Evolutionary conservation across 192 early-diverging fungal species (phyloP), one percentile per base, ranked within the genome.

Genomic region (Coemansia erecta): DNA sequence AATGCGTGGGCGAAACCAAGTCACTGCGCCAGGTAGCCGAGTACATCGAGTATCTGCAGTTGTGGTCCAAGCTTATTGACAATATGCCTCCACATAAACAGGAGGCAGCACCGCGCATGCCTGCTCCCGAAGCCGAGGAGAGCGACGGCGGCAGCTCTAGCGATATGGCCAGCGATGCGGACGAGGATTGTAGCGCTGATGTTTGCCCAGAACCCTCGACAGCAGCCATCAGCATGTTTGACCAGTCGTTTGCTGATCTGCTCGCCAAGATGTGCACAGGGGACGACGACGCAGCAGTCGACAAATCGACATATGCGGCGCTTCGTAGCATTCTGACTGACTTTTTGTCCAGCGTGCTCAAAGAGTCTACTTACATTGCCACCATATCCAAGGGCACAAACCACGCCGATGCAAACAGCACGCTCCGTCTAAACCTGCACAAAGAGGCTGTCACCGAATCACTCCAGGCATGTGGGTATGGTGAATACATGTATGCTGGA

Each of bases 21-120:
- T 65, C 76, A 0, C 57, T 79, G 47, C 33, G 76, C 12, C 76
- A 79, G 24, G 70, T 79, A 0, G 66, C 76, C 17, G 66, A 79
- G 33, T 70, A 56, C 37, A 51, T 79, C 23, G 76, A 79, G 39
- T 42, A 60, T 35, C 22, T 61, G 43, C 56, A 72, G 46, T 26
- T 79, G 43, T 72, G 60, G 62, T 65, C 62, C 22, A 48, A 42
- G 4, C 17, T 53, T 12, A 51, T 62, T 5, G 53, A n/a, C 2
- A 8, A 14, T 6, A 12, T 3, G 28, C 49, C 23, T 13, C 1
- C 4, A 11, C 24, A 28, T 24, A 12, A 26, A 2, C 12, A 19
- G 26, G 11, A 13, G 18, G 28, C n/a, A 6, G 12, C 11, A 28
- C 14, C 23, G 2, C 12, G 49, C 35, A 2, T 37, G 35, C 35